Evolutionary conservation across 2,329 filamentous ascomycete genomes (phyloP), one percentile per base, ranked within the genome.

Genomic region (Aureobasidium leucospermi): DNA sequence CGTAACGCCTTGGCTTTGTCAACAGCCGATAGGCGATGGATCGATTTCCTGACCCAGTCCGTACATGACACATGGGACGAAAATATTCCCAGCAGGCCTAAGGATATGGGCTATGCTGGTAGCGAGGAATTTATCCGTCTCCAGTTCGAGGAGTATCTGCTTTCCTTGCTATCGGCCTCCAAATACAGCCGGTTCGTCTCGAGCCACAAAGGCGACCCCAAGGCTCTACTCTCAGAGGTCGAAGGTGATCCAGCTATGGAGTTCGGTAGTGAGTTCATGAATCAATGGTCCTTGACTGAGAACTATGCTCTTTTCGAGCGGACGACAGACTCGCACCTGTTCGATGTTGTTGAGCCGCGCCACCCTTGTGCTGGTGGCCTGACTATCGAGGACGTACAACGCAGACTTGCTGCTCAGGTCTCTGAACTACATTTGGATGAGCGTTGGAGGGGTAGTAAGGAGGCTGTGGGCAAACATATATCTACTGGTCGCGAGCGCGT

Each of bases 11-110:
- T 97, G 5, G 75, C 83, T 0, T 83, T 99, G 2, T 94, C 94
- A 0, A 86, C 86, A 9, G 88, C 94, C 0, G 94, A 99, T 70
- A 84, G 94, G 61, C 83, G 94, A 60, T 99, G 94, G 93, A 96
- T 99, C 66, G 94, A 99, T 74, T 92, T 91, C 67, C 81, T 99
- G 58, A 95, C 91, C 0, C 90, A 96, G 67, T 89, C 91, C 41
- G 90, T 99, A 23, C 89, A 94, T 67, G 91, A 97, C 64, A 96
- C 94, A 0, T 99, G 94, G 94, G 94, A 99, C 70, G 90, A 96
- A 43, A 79, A 85, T 4, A 93, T 97, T 68, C 94, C 94, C 0
- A 84, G 85, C 63, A 82, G 89, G 49, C 94, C 94, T n/a, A 96
- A 91, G 68, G 96, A 90, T 2, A 87, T 96, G 79, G 92, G 92